Evolutionary conservation across 1,284 basidiomycete species (phyloP).

Genomic region (Mrakiaceae sp.): DNA sequence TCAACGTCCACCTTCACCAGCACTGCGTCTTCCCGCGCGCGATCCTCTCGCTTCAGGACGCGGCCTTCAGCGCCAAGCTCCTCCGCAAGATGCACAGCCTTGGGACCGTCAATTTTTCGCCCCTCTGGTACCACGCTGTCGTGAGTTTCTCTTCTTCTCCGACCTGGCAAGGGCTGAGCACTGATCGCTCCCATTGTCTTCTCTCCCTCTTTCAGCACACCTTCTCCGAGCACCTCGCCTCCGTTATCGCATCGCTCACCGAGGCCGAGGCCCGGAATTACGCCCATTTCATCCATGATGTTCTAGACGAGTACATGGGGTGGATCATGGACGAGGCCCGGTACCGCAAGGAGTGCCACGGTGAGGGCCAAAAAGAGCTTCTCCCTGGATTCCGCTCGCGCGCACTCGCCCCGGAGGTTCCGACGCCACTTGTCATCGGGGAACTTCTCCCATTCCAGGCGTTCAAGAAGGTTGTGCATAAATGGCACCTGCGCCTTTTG

Average conservation of each 20-base stretch:
- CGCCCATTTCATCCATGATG: slow-evolving; percentile 71
- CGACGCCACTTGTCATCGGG: slow-evolving; percentile 39
- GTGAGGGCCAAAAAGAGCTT: slow-evolving; percentile 21
- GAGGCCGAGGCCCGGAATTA: slow-evolving; percentile 95
- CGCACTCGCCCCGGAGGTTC: background rate
- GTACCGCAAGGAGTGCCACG: slow-evolving; percentile 39
- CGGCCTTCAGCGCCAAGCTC: slow-evolving; percentile 84
- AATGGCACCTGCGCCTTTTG: slow-evolving; percentile 66
- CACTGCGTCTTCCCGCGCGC: slow-evolving; percentile 88
- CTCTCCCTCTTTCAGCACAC: slow-evolving; percentile 40
- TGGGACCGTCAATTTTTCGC: slow-evolving; percentile 78
- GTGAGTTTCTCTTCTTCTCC: slow-evolving; percentile 36
- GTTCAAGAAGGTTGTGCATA: slow-evolving; percentile 60
- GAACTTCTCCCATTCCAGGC: slow-evolving; percentile 56
- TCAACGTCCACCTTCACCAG: slow-evolving; percentile 50
- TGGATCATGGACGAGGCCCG: slow-evolving; percentile 59
- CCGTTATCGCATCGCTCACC: slow-evolving; percentile 70
- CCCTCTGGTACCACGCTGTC: slow-evolving; percentile 73
- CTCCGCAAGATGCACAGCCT: slow-evolving; percentile 75
- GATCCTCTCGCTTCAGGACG: slow-evolving; percentile 87
- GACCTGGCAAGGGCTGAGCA: slow-evolving; percentile 4
- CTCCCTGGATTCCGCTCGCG: slow-evolving; percentile 16
- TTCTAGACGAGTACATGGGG: slow-evolving; percentile 59
- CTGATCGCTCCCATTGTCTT: background rate
- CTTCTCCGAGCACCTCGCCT: slow-evolving; percentile 69